Conservation (phyloP, 192 early-diverging fungal genomes). For the Coemansia guatemalensis region DNA sequence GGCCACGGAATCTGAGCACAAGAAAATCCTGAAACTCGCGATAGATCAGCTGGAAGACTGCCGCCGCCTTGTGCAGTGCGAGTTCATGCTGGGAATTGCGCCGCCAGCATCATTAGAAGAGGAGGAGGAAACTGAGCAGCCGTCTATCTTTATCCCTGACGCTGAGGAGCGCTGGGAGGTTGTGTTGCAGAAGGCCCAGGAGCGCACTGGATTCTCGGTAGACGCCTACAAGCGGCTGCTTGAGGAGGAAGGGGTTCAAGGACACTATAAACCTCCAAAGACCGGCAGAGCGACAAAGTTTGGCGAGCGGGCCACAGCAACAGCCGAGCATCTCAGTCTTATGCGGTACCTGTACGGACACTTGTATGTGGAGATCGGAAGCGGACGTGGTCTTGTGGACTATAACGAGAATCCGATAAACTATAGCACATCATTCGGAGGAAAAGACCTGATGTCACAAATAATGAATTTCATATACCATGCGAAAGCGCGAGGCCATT, state of each 20-base stretch:
- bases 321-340: slow-evolving; percentile 11
- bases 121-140: neutral
- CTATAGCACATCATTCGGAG: slow-evolving; percentile 6
- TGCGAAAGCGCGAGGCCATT: slow-evolving; percentile 41
- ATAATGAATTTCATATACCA: slow-evolving; percentile 36
- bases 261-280: neutral
- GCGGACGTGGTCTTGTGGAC: neutral
- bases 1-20: slow-evolving; percentile 38
- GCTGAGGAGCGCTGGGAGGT: slow-evolving; percentile 21
- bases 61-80: slow-evolving; percentile 39
- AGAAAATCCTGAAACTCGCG: slow-evolving; percentile 18
- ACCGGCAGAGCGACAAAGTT: slow-evolving; percentile 10
- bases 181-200: slow-evolving; percentile 15
- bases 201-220: slow-evolving; percentile 9
- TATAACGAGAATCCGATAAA: slow-evolving; percentile 9
- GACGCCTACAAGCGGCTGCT: neutral
- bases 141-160: slow-evolving; percentile 14
- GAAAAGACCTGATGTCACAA: slow-evolving; percentile 5
- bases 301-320: slow-evolving; percentile 10
- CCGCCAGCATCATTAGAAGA: slow-evolving; percentile 1
- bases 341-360: slow-evolving; percentile 22
- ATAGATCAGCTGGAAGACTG: slow-evolving; percentile 29
- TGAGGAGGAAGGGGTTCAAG: neutral
- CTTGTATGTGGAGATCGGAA: slow-evolving; percentile 21
- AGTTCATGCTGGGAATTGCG: slow-evolving; percentile 28